Conservation (phyloP, 2,329 filamentous ascomycete genomes). For the Penicillium sp. region DNA sequence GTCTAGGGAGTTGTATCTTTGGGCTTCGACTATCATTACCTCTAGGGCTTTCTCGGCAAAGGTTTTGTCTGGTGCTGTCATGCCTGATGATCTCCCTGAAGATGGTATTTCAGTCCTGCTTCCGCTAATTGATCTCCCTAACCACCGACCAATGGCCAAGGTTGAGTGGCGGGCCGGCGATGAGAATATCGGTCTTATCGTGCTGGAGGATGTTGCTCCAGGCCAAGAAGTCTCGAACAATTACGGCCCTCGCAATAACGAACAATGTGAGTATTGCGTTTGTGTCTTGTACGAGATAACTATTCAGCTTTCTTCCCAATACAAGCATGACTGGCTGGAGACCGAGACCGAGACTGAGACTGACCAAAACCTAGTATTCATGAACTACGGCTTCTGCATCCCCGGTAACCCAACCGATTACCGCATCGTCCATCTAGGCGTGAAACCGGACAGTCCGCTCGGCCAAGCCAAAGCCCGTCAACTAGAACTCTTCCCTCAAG, state of each 20-base stretch:
- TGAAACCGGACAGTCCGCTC: slow-evolving; percentile 40
- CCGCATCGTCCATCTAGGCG: slow-evolving; percentile 40
- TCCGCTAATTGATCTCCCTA: slow-evolving; percentile 68
- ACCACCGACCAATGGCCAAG: slow-evolving; percentile 61
- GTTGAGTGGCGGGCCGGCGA: slow-evolving; percentile 56
- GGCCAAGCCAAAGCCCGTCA: slow-evolving; percentile 35
- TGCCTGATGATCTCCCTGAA: slow-evolving; percentile 40
- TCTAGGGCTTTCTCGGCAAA: slow-evolving; percentile 46
- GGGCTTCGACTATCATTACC: slow-evolving; percentile 45
- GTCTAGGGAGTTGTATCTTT: slow-evolving; percentile 44
- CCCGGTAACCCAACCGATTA: slow-evolving; percentile 44
- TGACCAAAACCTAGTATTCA: slow-evolving; percentile 35
- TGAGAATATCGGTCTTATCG: slow-evolving; percentile 40
- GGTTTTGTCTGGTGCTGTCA: slow-evolving; percentile 38
- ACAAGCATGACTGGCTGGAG: too few species aligned
- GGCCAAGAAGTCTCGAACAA: slow-evolving; percentile 63
- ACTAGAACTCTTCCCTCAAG: slow-evolving; percentile 33
- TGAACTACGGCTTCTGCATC: slow-evolving; percentile 48
- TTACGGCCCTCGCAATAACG: slow-evolving; percentile 72
- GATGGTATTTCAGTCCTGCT: slow-evolving; percentile 66
- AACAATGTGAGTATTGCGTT: slow-evolving; percentile 48
- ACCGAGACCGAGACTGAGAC: too few species aligned
- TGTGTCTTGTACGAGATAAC: neutral
- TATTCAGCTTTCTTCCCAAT: too few species aligned
- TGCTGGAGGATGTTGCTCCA: slow-evolving; percentile 47